Percentiles rank a stretch among this genome's conserved stretches.
These are phyloP conservation scores for Rubroboletus satanas DNA, from an alignment of 768 basidiomycete genomes.

Conservation along the genomic window DNA sequence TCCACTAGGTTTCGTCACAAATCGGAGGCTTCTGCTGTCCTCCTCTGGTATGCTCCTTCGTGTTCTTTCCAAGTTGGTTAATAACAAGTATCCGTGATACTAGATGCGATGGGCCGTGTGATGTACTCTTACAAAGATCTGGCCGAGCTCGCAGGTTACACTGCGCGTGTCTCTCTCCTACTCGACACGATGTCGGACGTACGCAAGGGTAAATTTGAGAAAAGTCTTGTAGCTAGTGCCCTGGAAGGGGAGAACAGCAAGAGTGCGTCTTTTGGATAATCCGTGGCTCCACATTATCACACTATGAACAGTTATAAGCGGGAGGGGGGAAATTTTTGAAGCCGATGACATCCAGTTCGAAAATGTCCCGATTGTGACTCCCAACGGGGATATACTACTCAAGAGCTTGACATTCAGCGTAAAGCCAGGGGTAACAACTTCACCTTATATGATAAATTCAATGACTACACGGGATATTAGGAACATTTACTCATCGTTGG, in stretches of 20 bases:
- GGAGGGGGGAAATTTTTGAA: conserved; percentile 74
- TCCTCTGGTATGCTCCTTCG: conserved; percentile 56
- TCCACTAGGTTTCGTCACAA: conserved; percentile 87
- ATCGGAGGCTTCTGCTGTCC: conserved; percentile 83
- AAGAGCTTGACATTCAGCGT: conserved; percentile 83
- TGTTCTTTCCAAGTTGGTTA: not conserved
- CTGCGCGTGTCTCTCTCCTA: conserved; percentile 82
- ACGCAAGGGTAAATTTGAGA: conserved; percentile 79
- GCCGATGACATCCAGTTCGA: conserved; percentile 91
- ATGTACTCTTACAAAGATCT: conserved; percentile 99
- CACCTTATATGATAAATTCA: not conserved
- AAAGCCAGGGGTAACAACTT: conserved; percentile 64
- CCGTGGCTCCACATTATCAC: not conserved
- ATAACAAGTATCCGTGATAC: conserved; percentile 1
- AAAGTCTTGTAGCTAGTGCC: conserved; percentile 77
- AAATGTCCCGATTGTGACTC: conserved; percentile 91
- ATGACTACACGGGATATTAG: conserved; percentile 35
- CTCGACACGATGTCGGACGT: conserved; percentile 91
- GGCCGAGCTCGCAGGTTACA: conserved; percentile 93
- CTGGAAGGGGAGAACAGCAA: conserved; percentile 67
- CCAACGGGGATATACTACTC: conserved; percentile 91
- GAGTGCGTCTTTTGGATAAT: conserved; percentile 45
- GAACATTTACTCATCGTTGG: conserved; percentile 92
- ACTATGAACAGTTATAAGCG: conserved; percentile 59
- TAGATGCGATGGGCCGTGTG: conserved; percentile 90